Base-by-base conservation (phyloP, 2,329 filamentous ascomycete species). In the Diaporthe humulicola region DNA sequence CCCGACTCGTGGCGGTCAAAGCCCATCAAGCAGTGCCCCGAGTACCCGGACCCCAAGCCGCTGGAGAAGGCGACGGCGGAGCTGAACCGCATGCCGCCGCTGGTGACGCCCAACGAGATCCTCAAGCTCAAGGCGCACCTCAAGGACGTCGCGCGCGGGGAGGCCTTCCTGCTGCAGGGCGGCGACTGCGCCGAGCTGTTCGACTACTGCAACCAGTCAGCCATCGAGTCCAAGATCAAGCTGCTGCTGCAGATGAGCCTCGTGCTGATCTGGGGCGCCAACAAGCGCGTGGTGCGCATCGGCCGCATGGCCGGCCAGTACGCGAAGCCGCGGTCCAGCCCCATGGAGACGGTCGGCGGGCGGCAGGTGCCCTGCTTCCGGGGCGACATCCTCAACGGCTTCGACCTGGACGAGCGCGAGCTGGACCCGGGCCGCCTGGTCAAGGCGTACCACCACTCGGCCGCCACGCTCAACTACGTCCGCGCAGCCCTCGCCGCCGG, bases 101-200 rank as follows among this genome's bases (percentile, higher is more conserved):
- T 97, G 66, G 95, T 97, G 40, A 94, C 94, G 73, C 93, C 94
- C 5, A 88, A 89, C 66, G 95, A 97, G 85, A 98, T 99, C 81
- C 88, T 91, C 79, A 93, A 91, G 77, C 89, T 99, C 71, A 95
- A 95, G 81, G 88, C 91, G 70, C 93, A 91, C 79, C 89, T 99
- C 30, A 91, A 91, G 75, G 95, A 98, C 85, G 97, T 98, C 8
- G 97, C 97, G 7, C 87, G 94, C 48, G 97, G 97, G 45, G 95
- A 96, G 78, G 95, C 96, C 17, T 98, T 99, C 83, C 88, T 99
- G 14, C 91, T 99, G 5, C 97, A 99, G 86, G 97, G 97, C 75
- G 97, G 96, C 77, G 97, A 99, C 85, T 99, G 97, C 82, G 97
- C 97, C 22, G 97, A 99, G 86, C 90, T 98, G 14, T 99, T 99